Evolutionary conservation across 148 eudicot species (phyloP), one percentile per base, ranked within the genome.

Genomic region (Linanthus parryae): DNA sequence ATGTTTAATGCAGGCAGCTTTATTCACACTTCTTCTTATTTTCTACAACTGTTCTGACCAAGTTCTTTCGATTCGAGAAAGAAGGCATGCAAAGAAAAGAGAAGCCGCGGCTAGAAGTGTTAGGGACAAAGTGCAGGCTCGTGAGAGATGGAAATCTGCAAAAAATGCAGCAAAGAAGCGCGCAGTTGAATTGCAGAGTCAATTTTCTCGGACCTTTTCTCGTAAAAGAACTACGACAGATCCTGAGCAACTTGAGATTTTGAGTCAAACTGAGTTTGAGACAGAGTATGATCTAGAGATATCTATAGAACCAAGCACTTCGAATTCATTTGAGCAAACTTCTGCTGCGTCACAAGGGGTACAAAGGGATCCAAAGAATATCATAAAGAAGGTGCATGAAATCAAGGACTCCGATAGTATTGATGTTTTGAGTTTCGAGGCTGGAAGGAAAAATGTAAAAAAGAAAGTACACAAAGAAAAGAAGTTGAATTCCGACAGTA

Each of bases 1-100:
- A 25, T 43, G 41, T 11, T 49, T 52, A n/a, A 44, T 62, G 70
- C 80, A 92, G 98, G 76, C 71, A 69, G 96, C 80, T 61, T 62
- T 92, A 59, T 59, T 65, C 68, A 83, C 99, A 52, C 64, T 88
- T 57, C 80, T 92, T 50, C 73, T 92, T 51, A 65, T 88, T 25
- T 80, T 84, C 19, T 92, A 92, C 71, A 92, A 80, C 77, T 92
- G 81, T 58, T 81, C 75, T 16, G 99, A 88, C 57, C 99, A 84
- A 71, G 70, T 92, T 55, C 63, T 92, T 34, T 67, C 81, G 18
- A 68, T 58, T 25, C 85, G 96, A 15, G 88, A 84, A 56, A 62
- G 88, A 52, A 84, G 96, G 52, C 74, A 69, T 17, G 94, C 96
- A 47, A 92, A 78, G 76, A 62, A 73, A 35, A 73, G 99, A 61